Base-by-base conservation (phyloP, 106 monocot species). In the Dactylorhiza incarnata region DNA sequence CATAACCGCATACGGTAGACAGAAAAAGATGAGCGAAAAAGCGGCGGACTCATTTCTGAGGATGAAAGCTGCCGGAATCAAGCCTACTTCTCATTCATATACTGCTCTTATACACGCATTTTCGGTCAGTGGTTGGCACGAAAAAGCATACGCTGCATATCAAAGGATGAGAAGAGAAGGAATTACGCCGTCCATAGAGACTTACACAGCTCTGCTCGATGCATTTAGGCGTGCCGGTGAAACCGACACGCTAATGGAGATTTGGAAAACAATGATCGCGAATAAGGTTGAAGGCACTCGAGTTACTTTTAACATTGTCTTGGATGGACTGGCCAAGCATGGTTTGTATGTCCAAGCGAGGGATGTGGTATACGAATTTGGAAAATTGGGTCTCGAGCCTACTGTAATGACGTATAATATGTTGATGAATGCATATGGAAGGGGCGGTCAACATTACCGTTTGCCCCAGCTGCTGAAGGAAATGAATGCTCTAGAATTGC, bases 341-440 rank as follows among this genome's bases (percentile, higher is more conserved):
- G 99, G 99, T 65, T 82, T 89, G 46, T 99, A 99, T 86, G 82
- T 83, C 78, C 83, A 91, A 81, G 99, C 99, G 74, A 87, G 94
- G 68, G 89, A 99, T 77, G 87, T 94, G 45, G 82, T 99, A 7
- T 85, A 58, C 44, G 99, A 99, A 74, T 99, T 88, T 78, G 83
- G 84, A 53, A 86, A 73, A 80, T 43, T 89, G 3, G 89, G 91
- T 26, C 68, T 99, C 49, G 68, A 68, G 37, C 91, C 99, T n/a
- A 86, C 87, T 13, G 85, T 86, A 17, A 89, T 99, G 94, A 94
- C 94, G 5, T 99, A 94, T 70, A 99, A 99, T 59, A 99, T 99
- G 78, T 81, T 99, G 81, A 99, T 99, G 83, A 94, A 99, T 86
- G 99, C 94, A 24, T 99, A 91, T 85, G 94, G 87, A 55, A 79